Evolutionary conservation across 257 asterid species (phyloP).

Genomic region (Solanum tacnaense): DNA sequence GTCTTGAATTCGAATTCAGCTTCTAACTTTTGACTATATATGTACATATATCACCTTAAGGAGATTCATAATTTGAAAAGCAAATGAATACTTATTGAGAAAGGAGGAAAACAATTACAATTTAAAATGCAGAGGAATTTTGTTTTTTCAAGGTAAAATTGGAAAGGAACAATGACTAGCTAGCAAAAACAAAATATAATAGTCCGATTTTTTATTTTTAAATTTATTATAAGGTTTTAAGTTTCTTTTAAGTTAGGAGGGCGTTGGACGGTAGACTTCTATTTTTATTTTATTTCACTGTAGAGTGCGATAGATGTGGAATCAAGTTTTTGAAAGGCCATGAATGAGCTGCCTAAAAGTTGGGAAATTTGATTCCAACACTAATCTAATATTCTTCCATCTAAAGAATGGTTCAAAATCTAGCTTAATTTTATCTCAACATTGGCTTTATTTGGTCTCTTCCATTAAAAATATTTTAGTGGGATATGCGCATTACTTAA

Average conservation of each 20-base stretch:
- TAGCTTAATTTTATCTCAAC: neutral
- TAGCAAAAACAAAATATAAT: neutral
- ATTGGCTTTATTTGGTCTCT: neutral
- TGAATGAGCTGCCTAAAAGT: neutral
- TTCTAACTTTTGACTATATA: no score
- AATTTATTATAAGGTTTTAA: neutral
- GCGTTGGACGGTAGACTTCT: neutral
- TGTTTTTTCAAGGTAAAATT: neutral
- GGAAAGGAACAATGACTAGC: neutral
- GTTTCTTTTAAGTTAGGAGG: no score
- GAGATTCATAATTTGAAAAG: neutral
- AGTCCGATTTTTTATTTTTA: neutral
- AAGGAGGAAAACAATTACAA: neutral
- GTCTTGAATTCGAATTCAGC: neutral
- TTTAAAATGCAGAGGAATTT: neutral
- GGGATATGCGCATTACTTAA: neutral
- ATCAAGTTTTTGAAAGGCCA: neutral
- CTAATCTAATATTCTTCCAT: neutral
- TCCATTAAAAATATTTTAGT: neutral
- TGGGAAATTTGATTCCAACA: neutral
- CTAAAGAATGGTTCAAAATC: neutral
- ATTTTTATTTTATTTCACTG: neutral
- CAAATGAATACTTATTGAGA: neutral
- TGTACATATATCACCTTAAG: neutral
- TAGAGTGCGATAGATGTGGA: neutral